A percentile compares a stretch with the other conserved stretches of the same genome.
Conservation (phyloP, 1,139 yeast genomes). For the Zygoascus sp. region DNA sequence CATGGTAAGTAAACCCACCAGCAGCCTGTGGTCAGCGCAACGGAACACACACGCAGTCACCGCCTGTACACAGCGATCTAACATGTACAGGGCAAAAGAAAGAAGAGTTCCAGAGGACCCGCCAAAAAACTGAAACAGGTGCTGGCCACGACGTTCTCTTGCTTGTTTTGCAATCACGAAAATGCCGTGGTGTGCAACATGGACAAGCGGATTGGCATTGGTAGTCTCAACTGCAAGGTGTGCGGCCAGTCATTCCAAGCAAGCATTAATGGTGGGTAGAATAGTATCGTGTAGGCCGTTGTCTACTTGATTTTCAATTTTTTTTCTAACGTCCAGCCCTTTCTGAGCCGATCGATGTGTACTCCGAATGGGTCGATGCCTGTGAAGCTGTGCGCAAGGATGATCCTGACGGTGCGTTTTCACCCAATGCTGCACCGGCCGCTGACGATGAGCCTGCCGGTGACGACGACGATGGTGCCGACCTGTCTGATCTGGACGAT, state of each 20-base stretch:
- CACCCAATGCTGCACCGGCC: conserved; percentile 10
- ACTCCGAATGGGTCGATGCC: conserved; percentile 98
- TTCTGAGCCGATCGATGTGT: conserved; percentile 88
- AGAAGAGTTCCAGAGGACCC: conserved; percentile 83
- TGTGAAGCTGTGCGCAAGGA: conserved; percentile 69
- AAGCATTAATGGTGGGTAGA: conserved; percentile 57
- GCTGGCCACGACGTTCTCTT: conserved; percentile 80
- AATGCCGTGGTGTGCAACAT: conserved; percentile 81
- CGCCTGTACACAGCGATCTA: no score
- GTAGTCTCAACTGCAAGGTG: conserved; percentile 81
- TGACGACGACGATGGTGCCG: conserved; percentile 27
- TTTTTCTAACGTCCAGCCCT: conserved; percentile 35
- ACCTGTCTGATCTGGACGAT: conserved; percentile 27
- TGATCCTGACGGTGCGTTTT: conserved; percentile 1
- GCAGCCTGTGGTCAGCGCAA: background rate
- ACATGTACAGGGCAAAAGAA: conserved; percentile 72
- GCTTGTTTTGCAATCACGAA: conserved; percentile 95
- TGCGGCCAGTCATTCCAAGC: conserved; percentile 95
- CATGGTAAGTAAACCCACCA: conserved; percentile 1
- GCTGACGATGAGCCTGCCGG: conserved; percentile 20
- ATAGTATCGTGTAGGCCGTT: background rate
- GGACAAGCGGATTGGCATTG: conserved; percentile 83
- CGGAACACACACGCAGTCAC: no score
- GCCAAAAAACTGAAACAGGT: conserved; percentile 72
- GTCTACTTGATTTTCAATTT: conserved; percentile 5